A percentile compares a stretch with the other conserved stretches of the same genome.
phyloP scores from a whole-genome alignment of 805 yeast species.

The Ogataea zsoltii region DNA sequence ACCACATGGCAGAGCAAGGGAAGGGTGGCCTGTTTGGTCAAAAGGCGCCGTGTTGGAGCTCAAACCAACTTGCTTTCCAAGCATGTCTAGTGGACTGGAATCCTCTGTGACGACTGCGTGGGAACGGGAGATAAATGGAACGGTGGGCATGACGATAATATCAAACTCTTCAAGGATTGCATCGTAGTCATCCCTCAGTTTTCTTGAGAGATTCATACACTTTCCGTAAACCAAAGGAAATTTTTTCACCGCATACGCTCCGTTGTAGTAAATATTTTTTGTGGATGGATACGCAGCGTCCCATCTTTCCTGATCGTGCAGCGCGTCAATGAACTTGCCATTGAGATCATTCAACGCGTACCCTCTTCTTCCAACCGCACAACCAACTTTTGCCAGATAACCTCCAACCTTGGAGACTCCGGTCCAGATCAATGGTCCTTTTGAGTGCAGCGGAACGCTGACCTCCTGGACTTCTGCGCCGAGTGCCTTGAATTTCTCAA shows the following conservation, averaged over 20 bases:
- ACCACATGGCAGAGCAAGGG: constrained; percentile 37
- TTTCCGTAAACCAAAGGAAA: constrained; percentile 37
- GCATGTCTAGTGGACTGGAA: constrained; percentile 25
- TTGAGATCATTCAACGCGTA: constrained; percentile 12
- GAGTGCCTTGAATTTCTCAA: constrained; percentile 28
- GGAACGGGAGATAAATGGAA: constrained; percentile 30
- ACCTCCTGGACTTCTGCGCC: constrained; percentile 38
- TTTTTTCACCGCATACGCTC: constrained; percentile 32
- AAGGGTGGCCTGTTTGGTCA: constrained; percentile 40
- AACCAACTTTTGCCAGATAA: constrained; percentile 12
- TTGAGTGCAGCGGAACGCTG: constrained; percentile 36
- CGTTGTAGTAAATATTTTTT: constrained; percentile 26
- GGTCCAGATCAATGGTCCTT: constrained; percentile 40
- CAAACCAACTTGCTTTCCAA: constrained; percentile 32
- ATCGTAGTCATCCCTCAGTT: constrained; percentile 34
- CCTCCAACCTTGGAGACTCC: constrained; percentile 30
- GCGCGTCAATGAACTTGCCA: constrained; percentile 8
- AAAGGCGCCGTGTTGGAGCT: constrained; percentile 38
- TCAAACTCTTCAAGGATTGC: constrained; percentile 32
- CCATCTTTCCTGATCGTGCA: constrained; percentile 12
- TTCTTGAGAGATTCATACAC: constrained; percentile 33
- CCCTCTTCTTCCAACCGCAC: constrained; percentile 23
- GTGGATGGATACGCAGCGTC: constrained; percentile 16
- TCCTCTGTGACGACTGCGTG: constrained; percentile 23
- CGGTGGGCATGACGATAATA: constrained; percentile 35